These are phyloP conservation scores for Geoglossum cookeanum DNA, from an alignment of 2,329 filamentous ascomycete genomes.

Conservation along the genomic window DNA sequence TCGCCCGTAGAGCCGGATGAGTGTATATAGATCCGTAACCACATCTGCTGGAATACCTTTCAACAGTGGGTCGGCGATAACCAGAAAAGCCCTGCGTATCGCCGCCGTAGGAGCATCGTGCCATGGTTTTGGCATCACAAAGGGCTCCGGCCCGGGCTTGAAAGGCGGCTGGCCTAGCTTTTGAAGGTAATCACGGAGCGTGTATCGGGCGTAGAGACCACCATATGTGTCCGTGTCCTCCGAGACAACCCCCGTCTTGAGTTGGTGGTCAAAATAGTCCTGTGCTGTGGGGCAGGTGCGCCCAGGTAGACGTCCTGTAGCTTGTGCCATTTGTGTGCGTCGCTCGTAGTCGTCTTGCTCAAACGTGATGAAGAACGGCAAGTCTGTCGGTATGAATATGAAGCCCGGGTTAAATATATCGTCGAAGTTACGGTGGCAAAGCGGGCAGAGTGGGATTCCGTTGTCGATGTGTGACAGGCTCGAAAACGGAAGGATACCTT, in stretches of 20 bases:
- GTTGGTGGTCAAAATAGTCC: not conserved
- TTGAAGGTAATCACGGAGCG: not conserved
- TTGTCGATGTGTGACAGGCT: constrained; percentile 7
- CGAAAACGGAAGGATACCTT: not conserved
- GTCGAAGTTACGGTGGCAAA: constrained; percentile 9
- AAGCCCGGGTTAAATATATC: constrained; percentile 7
- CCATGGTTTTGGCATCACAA: not conserved
- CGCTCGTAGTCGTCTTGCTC: constrained; percentile 8
- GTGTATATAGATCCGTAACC: not conserved
- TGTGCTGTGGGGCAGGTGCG: not conserved
- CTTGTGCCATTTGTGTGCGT: not conserved
- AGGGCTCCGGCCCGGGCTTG: not conserved
- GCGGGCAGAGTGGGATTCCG: constrained; percentile 9
- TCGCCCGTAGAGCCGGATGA: not conserved
- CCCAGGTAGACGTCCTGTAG: not conserved
- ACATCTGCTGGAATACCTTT: not conserved
- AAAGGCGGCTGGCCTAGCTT: not conserved
- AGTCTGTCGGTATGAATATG: constrained; percentile 10
- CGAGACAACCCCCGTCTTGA: not conserved
- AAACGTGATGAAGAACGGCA: constrained; percentile 11
- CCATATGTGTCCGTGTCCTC: not conserved
- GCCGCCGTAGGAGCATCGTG: not conserved
- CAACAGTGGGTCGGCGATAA: not conserved
- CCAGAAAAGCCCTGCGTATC: not conserved
- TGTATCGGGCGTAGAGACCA: not conserved